phyloP scores from a whole-genome alignment of 495 filamentous ascomycete species.

The Penicillium antarcticum region DNA sequence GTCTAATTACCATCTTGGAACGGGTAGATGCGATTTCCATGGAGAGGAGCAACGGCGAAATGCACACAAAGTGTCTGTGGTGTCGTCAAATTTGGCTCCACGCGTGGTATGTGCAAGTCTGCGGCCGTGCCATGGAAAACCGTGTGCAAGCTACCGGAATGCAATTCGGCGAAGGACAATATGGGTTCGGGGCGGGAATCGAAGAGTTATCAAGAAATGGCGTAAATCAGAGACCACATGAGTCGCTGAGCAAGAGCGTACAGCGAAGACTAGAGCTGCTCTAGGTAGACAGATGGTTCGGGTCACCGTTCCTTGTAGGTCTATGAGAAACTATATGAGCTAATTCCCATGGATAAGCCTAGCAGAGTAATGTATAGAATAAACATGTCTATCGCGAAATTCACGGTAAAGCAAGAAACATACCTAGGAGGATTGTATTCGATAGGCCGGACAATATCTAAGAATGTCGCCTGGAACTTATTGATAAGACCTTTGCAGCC shows the following conservation, averaged over 20 bases:
- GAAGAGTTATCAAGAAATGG: too few species aligned
- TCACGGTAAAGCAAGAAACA: too few species aligned
- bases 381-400: too few species aligned
- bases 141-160: not conserved
- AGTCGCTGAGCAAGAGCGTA: slow-evolving; percentile 1
- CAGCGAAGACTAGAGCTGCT: not conserved
- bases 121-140: not conserved
- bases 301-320: too few species aligned
- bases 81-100: not conserved
- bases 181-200: too few species aligned
- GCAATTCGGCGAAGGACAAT: too few species aligned
- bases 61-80: not conserved
- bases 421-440: not conserved
- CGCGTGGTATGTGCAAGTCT: too few species aligned
- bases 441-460: not conserved
- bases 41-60: not conserved
- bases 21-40: not conserved
- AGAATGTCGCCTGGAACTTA: not conserved
- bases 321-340: too few species aligned
- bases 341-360: too few species aligned
- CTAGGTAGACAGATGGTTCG: not conserved
- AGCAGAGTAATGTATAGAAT: too few species aligned
- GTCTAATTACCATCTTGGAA: too few species aligned
- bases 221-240: not conserved
- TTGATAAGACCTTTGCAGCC: not conserved